Evolutionary conservation across 768 basidiomycete genomes (phyloP), one percentile per base, ranked within the genome.

Genomic region (Amanita polypyramis): DNA sequence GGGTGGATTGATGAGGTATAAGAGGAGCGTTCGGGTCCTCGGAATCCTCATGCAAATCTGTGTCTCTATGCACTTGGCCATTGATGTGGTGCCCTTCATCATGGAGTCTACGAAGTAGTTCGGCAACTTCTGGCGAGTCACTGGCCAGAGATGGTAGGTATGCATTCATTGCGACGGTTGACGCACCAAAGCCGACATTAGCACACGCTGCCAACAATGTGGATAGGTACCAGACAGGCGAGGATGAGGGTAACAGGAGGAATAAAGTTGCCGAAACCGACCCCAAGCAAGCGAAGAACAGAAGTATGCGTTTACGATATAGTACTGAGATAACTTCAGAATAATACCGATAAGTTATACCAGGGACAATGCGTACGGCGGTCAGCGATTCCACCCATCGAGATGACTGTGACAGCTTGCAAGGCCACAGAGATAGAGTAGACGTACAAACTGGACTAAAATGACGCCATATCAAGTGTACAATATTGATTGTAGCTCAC

Each of bases 331-430:
- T 29, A 32, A 50, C 11, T 29, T 53, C 43, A n/a, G 38, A 53
- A 20, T 51, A 36, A 35, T 10, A 40, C 34, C 23, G 41, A 36
- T n/a, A n/a, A n/a, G n/a, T 30, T 53, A 9, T 33, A 23, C 12
- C n/a, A 32, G 12, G 36, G 17, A 46, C n/a, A 51, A 14, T n/a
- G 23, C 19, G 25, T 55, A 94, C 92, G 81, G 52, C 87, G 79
- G 65, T 98, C 91, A 1, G 94, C 95, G 47, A 95, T 81, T 12
- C 80, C 80, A 5, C 91, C 90, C 74, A 96, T 87, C 4, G 94
- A 93, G 47, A 99, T 92, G 33, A 99, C 92, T 0, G 85, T 89
- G n/a, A 97, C 57, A 0, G 93, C 94, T 60, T 97, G 94, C 0
- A 95, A 63, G 0, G 85, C 84, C 1, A 97, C 94, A 0, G 88